Evolutionary conservation across 1,284 basidiomycete species (phyloP), one percentile per base, ranked within the genome.

Genomic region (Fistulinella cinereoalba): DNA sequence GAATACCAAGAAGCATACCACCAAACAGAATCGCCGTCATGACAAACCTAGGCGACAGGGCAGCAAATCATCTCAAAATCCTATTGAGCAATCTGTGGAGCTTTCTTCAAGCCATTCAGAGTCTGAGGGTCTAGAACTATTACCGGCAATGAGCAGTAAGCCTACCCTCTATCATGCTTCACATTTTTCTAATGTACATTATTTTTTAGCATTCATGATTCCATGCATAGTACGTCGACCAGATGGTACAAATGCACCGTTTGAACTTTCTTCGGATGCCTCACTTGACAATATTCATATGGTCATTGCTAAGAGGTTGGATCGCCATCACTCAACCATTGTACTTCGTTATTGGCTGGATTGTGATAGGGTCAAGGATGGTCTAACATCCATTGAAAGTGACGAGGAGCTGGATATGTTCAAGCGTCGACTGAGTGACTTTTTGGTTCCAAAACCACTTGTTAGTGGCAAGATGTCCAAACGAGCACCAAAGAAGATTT

Each of bases 321-420:
- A 33, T 8, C 27, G 36, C 8, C 36, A 19, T 39, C 31, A 18
- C 19, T 22, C 23, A 7, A 18, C 15, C 3, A 10, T 48, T 23
- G 15, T 12, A 15, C 33, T 44, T 19, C 43, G 40, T 22, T 47
- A 50, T 24, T 41, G 23, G 9, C 31, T 46, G 29, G 41, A 47
- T 21, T 45, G 16, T 19, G 45, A 41, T 21, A 43, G 42, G 31
- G 36, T 24, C 18, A 25, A 43, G 25, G 28, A 38, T 37, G 44
- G 33, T 11, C 18, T 13, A 9, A 47, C 21, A 16, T 48, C 27
- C 3, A 39, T 48, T 16, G 36, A 48, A 15, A 38, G 8, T 12
- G 27, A 32, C 21, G 46, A 48, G 4, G 41, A 48, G 36, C 41
- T 48, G 11, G 23, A 22, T 18, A 37, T 48, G 16, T 48, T 48